Conservation (phyloP, 148 eudicot genomes). For the Cornus florida region DNA sequence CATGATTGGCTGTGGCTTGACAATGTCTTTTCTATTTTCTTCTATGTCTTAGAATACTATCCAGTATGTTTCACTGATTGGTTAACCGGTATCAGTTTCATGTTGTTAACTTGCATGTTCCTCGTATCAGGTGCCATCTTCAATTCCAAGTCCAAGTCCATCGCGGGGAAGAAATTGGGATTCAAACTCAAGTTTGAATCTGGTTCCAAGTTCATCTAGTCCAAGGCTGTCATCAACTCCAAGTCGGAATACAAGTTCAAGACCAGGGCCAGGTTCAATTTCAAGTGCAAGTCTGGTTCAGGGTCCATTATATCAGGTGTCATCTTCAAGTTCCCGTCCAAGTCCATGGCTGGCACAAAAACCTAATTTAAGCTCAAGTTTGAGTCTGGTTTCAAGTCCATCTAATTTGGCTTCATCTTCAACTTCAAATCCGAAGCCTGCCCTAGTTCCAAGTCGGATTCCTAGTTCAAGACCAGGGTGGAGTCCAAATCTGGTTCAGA, state of each 20-base stretch:
- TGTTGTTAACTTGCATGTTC: background rate
- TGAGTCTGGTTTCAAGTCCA: background rate
- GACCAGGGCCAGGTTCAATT: background rate
- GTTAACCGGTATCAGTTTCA: background rate
- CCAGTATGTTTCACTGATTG: background rate
- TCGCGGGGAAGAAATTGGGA: slow-evolving; percentile 1
- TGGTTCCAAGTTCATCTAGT: background rate
- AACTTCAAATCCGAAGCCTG: background rate
- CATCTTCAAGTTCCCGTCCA: slow-evolving; percentile 10
- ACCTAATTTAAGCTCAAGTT: background rate
- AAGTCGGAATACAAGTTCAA: background rate
- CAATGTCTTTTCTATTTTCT: background rate
- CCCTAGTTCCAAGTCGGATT: background rate
- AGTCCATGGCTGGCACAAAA: background rate
- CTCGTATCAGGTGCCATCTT: slow-evolving; percentile 19
- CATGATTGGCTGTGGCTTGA: background rate
- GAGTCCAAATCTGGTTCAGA: background rate
- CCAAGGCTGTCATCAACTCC: background rate
- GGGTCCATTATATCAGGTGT: background rate
- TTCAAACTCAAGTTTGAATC: background rate
- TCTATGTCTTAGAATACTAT: background rate
- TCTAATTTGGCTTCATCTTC: background rate
- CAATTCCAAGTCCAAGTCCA: slow-evolving; percentile 5
- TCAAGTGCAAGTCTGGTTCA: slow-evolving; percentile 4
- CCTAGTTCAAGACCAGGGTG: background rate